Evolutionary conservation across 179 eudicot species (phyloP).

Genomic region (Beta lomatogona): DNA sequence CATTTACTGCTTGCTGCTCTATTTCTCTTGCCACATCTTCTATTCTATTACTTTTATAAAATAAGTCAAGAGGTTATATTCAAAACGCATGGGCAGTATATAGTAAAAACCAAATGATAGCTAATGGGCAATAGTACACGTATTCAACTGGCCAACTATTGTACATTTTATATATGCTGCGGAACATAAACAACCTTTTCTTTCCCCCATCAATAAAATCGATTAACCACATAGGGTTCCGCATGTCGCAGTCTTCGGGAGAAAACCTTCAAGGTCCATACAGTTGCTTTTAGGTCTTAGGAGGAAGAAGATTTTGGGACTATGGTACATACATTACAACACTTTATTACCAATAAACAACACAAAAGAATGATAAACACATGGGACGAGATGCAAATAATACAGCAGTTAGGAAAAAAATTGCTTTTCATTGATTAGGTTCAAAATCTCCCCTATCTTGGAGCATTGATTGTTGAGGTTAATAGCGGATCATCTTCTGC

Average conservation of each 20-base stretch:
- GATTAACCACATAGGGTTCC: background rate
- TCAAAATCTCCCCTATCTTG: constrained; percentile 12
- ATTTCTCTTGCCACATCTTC: too few species aligned
- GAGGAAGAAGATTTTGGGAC: background rate
- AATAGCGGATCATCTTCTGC: constrained; percentile 14
- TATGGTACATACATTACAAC: constrained; percentile 5
- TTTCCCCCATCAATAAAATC: too few species aligned
- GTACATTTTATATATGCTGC: too few species aligned
- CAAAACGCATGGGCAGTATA: too few species aligned
- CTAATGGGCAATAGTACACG: too few species aligned
- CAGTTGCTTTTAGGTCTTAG: background rate
- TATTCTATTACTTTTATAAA: too few species aligned
- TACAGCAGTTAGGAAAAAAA: constrained; percentile 4
- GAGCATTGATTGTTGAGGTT: constrained; percentile 7
- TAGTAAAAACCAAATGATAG: too few species aligned
- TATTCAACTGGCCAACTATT: too few species aligned
- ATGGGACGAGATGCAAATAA: background rate
- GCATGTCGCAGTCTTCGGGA: background rate
- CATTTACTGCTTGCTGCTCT: too few species aligned
- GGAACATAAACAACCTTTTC: too few species aligned
- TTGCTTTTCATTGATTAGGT: constrained; percentile 6
- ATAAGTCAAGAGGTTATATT: too few species aligned
- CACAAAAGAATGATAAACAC: constrained; percentile 20
- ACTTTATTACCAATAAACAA: constrained; percentile 9
- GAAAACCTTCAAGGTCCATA: background rate